These are phyloP conservation scores for Paramecium sonneborni DNA, from an alignment of 73 alveolate species.

Conservation along the genomic window DNA sequence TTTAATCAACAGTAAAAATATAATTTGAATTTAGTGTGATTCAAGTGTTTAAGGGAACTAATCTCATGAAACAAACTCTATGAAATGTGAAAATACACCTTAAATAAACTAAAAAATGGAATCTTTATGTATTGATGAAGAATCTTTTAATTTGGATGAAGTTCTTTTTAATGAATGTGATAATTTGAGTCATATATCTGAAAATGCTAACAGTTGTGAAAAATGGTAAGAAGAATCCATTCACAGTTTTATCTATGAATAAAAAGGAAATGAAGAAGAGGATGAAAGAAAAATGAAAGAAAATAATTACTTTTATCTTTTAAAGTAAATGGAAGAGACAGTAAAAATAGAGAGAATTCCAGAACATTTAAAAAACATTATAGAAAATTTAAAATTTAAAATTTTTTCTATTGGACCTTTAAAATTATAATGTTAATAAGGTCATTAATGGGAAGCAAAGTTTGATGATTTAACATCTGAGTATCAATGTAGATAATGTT, in stretches of 20 bases:
- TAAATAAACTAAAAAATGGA: neutral
- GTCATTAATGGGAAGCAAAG: conserved; percentile 20
- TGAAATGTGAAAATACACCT: conserved; percentile 23
- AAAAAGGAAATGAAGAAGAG: neutral
- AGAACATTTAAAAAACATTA: neutral
- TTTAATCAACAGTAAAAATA: conserved; percentile 7
- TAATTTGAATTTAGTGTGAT: neutral
- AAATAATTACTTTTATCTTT: neutral
- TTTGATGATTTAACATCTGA: neutral
- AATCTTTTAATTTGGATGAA: conserved; percentile 49
- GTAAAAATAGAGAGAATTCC: conserved; percentile 31
- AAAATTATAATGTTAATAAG: neutral
- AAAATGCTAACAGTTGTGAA: conserved; percentile 35
- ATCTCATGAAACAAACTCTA: neutral
- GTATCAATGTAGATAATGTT: neutral
- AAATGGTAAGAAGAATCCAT: conserved; percentile 50
- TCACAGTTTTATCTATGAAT: neutral
- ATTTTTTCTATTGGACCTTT: neutral
- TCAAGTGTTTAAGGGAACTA: neutral
- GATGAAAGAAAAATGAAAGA: neutral
- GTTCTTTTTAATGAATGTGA: conserved; percentile 33
- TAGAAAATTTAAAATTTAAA: neutral
- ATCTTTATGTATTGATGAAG: conserved; percentile 21
- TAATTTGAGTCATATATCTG: conserved; percentile 35
- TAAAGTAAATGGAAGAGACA: conserved; percentile 20